Percentiles rank a stretch among this genome's conserved stretches.
Conservation (phyloP, 352 stramenopile species). For the Saprolegnia parasitica region DNA sequence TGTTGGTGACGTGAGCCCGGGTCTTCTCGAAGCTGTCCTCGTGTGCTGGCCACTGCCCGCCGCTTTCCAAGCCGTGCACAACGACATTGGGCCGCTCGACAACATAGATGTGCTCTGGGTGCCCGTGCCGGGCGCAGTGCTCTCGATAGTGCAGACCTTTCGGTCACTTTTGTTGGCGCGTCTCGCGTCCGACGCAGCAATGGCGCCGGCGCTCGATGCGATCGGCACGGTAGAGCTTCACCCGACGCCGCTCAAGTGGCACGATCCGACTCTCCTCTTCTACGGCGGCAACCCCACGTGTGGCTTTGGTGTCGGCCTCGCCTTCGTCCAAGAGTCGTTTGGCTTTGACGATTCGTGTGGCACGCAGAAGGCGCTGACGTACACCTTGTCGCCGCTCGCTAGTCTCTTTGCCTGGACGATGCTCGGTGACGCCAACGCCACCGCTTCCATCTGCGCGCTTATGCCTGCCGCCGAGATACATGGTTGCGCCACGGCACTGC, state of each 20-base stretch:
- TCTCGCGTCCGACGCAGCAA: background rate
- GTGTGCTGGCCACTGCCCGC: background rate
- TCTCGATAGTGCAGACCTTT: background rate
- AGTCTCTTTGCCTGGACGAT: constrained; percentile 6
- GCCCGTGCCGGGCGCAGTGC: background rate
- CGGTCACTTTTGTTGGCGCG: background rate
- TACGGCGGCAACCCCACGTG: constrained; percentile 16
- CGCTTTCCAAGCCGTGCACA: background rate
- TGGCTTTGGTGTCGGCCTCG: background rate
- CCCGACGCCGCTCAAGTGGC: background rate
- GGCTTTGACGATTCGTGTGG: constrained; percentile 13
- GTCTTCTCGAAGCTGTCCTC: background rate
- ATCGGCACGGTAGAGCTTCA: constrained; percentile 1
- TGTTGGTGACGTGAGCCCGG: background rate
- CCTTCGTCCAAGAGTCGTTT: constrained; percentile 20
- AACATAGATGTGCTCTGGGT: constrained; percentile 12
- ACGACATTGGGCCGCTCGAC: background rate
- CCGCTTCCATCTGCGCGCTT: background rate
- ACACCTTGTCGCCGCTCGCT: background rate
- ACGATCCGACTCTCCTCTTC: background rate
- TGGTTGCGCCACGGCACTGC: background rate
- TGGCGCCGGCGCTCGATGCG: background rate
- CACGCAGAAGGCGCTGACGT: background rate
- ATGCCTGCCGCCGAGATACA: background rate
- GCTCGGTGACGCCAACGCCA: background rate